Percentiles rank a stretch among this genome's conserved stretches.
These are phyloP conservation scores for Bruguiera sexangula DNA, from an alignment of 345 rosid genomes.

Conservation along the genomic window DNA sequence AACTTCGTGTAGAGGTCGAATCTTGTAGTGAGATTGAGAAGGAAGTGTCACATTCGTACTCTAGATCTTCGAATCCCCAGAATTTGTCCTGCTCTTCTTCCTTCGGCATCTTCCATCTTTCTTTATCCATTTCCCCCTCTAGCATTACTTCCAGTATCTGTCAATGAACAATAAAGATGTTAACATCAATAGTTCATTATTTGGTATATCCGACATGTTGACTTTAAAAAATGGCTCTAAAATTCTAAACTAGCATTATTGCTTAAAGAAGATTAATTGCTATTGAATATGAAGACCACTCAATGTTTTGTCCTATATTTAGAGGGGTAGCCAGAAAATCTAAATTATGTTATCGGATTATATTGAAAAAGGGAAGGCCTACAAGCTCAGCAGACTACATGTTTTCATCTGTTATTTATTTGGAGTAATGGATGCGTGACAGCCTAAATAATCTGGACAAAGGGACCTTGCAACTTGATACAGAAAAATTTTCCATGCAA, in stretches of 20 bases:
- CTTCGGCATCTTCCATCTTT: conserved; percentile 79
- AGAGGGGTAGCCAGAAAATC: neutral
- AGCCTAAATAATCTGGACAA: neutral
- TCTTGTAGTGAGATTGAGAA: conserved; percentile 59
- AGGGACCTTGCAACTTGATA: neutral
- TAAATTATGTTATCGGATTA: no score
- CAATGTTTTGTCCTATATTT: neutral
- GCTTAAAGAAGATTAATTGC: neutral
- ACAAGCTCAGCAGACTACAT: neutral
- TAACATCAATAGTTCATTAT: neutral
- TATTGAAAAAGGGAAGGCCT: neutral
- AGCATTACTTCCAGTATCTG: conserved; percentile 69
- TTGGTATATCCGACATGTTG: conserved; percentile 7
- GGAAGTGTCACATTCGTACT: conserved; percentile 53
- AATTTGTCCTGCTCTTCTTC: conserved; percentile 72
- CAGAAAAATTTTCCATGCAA: neutral
- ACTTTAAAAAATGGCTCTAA: neutral
- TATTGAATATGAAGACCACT: neutral
- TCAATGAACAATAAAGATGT: neutral
- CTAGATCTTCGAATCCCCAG: conserved; percentile 93
- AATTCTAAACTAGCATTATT: conserved; percentile 4
- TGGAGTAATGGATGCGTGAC: neutral
- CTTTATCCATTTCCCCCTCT: conserved; percentile 54
- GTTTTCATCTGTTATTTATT: neutral
- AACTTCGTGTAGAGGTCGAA: conserved; percentile 54